These are phyloP conservation scores for Tetrahymena elliotti DNA, from an alignment of 73 alveolate genomes.

Conservation along the genomic window DNA sequence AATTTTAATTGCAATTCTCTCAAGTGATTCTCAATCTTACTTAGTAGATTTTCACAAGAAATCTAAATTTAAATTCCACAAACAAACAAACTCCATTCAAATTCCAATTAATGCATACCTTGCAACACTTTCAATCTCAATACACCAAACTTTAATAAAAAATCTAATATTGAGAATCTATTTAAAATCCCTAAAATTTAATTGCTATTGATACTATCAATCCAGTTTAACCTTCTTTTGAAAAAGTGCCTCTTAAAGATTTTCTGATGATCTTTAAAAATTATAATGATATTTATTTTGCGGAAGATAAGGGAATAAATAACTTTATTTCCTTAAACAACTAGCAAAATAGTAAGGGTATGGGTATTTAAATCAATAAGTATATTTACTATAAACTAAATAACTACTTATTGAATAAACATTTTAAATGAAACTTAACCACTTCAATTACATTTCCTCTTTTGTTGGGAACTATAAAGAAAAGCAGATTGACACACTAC, in stretches of 20 bases:
- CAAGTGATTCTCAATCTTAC: neutral
- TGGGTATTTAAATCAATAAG: neutral
- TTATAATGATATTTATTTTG: neutral
- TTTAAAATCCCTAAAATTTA: neutral
- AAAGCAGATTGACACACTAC: neutral
- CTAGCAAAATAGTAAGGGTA: neutral
- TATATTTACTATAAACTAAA: neutral
- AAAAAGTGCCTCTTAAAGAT: neutral
- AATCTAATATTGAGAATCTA: neutral
- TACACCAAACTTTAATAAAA: neutral
- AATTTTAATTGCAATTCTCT: neutral
- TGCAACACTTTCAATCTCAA: neutral
- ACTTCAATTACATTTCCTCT: neutral
- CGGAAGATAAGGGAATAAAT: neutral
- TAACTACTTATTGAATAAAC: neutral
- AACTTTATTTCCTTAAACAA: neutral
- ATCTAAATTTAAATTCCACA: neutral
- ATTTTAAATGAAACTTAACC: neutral
- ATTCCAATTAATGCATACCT: neutral
- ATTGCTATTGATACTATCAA: neutral
- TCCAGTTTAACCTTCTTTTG: no score
- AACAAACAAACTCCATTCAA: neutral
- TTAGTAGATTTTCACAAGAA: neutral
- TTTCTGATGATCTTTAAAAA: neutral
- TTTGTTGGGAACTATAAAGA: neutral